Conservation (phyloP, 106 monocot species). For the Phalaenopsis aphrodite region DNA sequence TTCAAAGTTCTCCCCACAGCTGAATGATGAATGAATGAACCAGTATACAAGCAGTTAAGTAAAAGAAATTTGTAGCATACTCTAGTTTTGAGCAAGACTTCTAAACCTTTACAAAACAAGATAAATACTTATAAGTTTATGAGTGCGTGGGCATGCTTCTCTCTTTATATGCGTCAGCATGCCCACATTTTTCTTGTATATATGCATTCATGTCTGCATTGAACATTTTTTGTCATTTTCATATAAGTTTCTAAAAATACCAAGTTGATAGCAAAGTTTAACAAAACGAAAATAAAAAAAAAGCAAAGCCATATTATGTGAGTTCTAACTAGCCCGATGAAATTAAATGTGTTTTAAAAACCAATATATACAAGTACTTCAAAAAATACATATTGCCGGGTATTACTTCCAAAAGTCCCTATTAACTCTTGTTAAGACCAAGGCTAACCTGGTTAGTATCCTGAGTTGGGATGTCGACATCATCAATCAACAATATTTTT, state of each 20-base stretch:
- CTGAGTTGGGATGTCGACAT: conserved; percentile 57
- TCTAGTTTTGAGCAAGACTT: no score
- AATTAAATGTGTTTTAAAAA: not conserved
- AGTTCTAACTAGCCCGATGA: not conserved
- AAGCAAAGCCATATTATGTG: not conserved
- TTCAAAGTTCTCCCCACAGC: no score
- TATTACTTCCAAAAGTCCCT: not conserved
- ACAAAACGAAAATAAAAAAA: not conserved
- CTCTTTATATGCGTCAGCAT: no score
- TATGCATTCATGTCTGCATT: no score
- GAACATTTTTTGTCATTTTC: no score
- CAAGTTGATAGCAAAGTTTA: not conserved
- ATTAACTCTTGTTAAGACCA: not conserved
- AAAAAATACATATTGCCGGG: not conserved
- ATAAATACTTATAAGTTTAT: no score
- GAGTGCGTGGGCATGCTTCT: no score
- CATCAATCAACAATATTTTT: conserved; percentile 81
- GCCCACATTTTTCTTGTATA: no score
- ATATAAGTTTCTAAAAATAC: not conserved
- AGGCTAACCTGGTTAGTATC: conserved; percentile 82
- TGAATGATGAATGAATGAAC: no score
- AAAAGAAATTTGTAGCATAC: no score
- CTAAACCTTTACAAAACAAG: no score
- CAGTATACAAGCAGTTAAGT: no score
- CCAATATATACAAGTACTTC: not conserved